These are phyloP conservation scores for Avena insularis DNA, from an alignment of 176 grass and related monocot genomes.

Conservation along the genomic window DNA sequence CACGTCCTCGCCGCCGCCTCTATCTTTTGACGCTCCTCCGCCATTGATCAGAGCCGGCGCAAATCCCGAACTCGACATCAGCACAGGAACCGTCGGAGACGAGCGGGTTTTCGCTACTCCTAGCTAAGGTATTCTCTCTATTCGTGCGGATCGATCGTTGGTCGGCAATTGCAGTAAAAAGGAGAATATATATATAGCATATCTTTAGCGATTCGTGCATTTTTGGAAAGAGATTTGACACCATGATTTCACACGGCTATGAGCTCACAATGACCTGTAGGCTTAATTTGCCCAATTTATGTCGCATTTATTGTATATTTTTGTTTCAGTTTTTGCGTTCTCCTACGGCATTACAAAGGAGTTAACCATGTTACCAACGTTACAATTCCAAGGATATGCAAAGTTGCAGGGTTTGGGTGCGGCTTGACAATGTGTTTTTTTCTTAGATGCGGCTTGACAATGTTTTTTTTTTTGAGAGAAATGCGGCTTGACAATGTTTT, in stretches of 20 bases:
- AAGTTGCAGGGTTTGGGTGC: too few species aligned
- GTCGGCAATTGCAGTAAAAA: neutral
- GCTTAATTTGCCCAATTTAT: slow-evolving; percentile 1
- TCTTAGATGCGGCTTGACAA: too few species aligned
- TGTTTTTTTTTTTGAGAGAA: too few species aligned
- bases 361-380: too few species aligned
- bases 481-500: too few species aligned
- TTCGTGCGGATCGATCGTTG: neutral
- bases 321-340: neutral
- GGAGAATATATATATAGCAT: neutral
- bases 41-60: neutral
- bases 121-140: neutral
- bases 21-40: neutral
- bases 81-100: neutral
- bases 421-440: too few species aligned
- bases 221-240: slow-evolving; percentile 12
- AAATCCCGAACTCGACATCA: neutral
- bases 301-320: neutral
- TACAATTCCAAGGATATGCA: too few species aligned
- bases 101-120: neutral
- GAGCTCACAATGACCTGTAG: neutral
- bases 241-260: neutral
- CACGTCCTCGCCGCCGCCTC: neutral
- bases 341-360: neutral
- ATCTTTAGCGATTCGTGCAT: neutral